Conservation (phyloP, 164 flowering plant species). For the Echeveria elegans region DNA sequence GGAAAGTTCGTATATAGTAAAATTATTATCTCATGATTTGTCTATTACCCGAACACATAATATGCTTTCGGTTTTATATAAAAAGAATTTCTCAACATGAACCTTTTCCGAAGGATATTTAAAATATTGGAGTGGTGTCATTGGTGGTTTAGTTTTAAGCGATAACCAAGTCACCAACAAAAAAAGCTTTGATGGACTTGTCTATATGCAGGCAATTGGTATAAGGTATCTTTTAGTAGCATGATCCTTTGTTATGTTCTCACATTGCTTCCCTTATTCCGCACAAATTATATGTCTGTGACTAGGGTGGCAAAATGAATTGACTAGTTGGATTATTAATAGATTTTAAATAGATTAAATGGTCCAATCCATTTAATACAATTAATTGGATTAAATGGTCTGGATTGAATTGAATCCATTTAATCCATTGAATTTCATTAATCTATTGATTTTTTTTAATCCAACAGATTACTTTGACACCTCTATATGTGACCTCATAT, state of each 20-base stretch:
- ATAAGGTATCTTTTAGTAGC: neutral
- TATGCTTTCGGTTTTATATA: neutral
- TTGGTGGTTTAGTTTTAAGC: neutral
- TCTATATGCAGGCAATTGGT: neutral
- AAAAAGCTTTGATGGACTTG: neutral
- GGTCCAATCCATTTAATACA: no score
- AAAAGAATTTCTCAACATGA: neutral
- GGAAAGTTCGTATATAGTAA: neutral
- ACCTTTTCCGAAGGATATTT: neutral
- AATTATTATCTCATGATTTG: neutral
- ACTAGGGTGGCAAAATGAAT: no score
- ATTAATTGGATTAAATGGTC: no score
- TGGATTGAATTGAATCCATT: no score
- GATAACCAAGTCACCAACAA: no score
- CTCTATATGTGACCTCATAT: neutral
- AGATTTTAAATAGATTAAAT: no score
- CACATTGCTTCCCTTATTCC: neutral
- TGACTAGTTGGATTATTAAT: no score
- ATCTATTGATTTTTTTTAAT: no score
- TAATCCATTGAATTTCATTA: no score
- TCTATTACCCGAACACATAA: neutral
- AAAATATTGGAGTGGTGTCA: neutral
- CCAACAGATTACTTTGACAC: no score
- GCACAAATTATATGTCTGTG: no score
- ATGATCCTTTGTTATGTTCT: neutral